phyloP scores from a whole-genome alignment of 2,329 filamentous ascomycete species.

The Samsoniella hepiali region DNA sequence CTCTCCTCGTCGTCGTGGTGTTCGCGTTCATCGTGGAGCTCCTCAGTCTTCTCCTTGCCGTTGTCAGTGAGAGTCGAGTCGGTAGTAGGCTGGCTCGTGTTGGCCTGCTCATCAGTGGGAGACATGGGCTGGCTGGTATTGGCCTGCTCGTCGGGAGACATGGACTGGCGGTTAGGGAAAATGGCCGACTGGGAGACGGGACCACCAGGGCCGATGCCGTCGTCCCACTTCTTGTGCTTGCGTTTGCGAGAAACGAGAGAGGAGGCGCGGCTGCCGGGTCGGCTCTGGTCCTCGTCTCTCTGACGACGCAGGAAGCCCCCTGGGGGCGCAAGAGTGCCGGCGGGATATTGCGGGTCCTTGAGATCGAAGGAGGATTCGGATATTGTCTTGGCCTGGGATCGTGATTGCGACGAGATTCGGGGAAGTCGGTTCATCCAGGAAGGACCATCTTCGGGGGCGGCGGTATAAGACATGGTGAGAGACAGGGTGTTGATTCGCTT shows the following conservation, averaged over 20 bases:
- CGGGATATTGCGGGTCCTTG: constrained; percentile 58
- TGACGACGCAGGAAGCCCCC: constrained; percentile 79
- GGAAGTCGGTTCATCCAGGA: constrained; percentile 95
- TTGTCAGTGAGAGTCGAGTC: constrained; percentile 36
- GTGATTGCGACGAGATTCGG: constrained; percentile 61
- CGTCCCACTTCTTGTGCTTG: constrained; percentile 65
- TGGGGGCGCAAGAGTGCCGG: constrained; percentile 69
- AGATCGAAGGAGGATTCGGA: constrained; percentile 70
- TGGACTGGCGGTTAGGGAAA: constrained; percentile 55
- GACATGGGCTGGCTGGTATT: constrained; percentile 37
- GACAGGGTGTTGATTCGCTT: constrained; percentile 97
- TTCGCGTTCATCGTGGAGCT: constrained; percentile 15
- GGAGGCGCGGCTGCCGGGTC: constrained; percentile 55
- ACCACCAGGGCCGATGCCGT: constrained; percentile 74
- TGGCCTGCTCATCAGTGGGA: constrained; percentile 25
- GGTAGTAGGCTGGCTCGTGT: constrained; percentile 31
- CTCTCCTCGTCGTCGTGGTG: constrained; percentile 21
- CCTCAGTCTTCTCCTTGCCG: constrained; percentile 28
- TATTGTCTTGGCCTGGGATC: constrained; percentile 81
- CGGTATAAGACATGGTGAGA: constrained; percentile 93
- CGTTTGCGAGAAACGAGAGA: constrained; percentile 60
- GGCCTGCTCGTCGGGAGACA: constrained; percentile 25
- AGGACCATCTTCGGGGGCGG: constrained; percentile 80
- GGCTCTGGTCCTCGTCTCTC: constrained; percentile 65
- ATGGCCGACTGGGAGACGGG: constrained; percentile 90